These are phyloP conservation scores for Apiotrichum sp. DNA, from an alignment of 1,284 basidiomycete species.

Conservation along the genomic window DNA sequence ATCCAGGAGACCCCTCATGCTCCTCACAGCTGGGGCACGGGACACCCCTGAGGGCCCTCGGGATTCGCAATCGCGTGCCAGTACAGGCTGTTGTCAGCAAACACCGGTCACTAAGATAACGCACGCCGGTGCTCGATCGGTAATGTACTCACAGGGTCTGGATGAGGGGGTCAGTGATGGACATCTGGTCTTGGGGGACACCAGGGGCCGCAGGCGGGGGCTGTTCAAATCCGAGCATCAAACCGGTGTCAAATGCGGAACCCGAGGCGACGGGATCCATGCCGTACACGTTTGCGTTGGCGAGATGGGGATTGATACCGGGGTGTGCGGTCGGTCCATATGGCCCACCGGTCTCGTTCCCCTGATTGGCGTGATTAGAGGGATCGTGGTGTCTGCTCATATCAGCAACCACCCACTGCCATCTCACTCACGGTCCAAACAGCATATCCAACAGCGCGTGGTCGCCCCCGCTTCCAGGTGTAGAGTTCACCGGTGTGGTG, in stretches of 20 bases:
- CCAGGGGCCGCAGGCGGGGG: neutral
- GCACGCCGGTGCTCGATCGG: too few species aligned
- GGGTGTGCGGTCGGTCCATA: neutral
- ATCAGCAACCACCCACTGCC: neutral
- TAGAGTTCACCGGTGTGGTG: neutral
- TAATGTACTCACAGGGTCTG: conserved; percentile 15
- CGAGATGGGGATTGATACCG: neutral
- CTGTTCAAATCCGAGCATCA: conserved; percentile 15
- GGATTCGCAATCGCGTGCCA: conserved; percentile 17
- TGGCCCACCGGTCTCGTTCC: neutral
- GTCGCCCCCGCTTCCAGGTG: neutral
- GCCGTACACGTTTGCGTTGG: conserved; percentile 1
- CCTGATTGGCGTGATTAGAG: too few species aligned
- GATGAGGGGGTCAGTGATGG: conserved; percentile 15
- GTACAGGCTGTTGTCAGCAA: conserved; percentile 12
- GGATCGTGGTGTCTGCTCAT: neutral
- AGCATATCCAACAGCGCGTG: conserved; percentile 2
- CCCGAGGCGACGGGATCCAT: neutral
- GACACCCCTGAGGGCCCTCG: conserved; percentile 3
- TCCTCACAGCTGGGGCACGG: conserved; percentile 8
- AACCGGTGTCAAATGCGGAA: conserved; percentile 7
- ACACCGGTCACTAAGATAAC: too few species aligned
- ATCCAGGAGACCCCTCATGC: too few species aligned
- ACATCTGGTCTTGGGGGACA: conserved; percentile 6
- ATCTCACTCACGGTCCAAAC: conserved; percentile 2